These are phyloP conservation scores for Pyrenochaeta sp. DNA, from an alignment of 2,329 filamentous ascomycete species.

Conservation along the genomic window DNA sequence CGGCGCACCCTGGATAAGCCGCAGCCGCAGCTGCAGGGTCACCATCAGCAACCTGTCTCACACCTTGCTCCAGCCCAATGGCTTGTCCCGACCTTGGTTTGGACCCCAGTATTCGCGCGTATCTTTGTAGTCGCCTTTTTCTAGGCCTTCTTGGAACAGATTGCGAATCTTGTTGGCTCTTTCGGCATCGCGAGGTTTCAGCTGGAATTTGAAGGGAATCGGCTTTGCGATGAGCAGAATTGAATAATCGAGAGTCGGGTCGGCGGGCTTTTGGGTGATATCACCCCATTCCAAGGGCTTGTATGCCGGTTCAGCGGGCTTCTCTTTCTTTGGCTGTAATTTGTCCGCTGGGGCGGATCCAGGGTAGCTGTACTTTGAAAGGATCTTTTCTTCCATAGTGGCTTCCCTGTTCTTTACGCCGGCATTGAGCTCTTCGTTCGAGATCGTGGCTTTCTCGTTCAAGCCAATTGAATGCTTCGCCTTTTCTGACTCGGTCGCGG, in stretches of 20 bases:
- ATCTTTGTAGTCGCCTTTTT: conserved; percentile 50
- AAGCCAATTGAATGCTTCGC: conserved; percentile 25
- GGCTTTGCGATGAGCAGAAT: conserved; percentile 58
- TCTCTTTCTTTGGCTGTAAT: conserved; percentile 7
- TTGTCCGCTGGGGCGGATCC: conserved; percentile 22
- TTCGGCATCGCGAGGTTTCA: conserved; percentile 45
- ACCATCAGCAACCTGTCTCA: conserved; percentile 21
- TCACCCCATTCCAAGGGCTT: conserved; percentile 35
- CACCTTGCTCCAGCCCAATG: conserved; percentile 48
- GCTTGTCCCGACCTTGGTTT: conserved; percentile 42
- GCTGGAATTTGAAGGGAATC: conserved; percentile 54
- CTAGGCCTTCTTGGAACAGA: conserved; percentile 48
- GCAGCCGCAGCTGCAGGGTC: conserved; percentile 12
- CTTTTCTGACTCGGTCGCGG: conserved; percentile 19
- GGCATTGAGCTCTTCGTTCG: conserved; percentile 47
- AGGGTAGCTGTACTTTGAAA: conserved; percentile 39
- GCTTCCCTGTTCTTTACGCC: conserved; percentile 28
- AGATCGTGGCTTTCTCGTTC: conserved; percentile 48
- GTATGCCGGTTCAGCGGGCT: conserved; percentile 20
- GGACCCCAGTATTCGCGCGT: conserved; percentile 51
- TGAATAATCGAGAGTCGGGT: conserved; percentile 56
- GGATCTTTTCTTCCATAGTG: conserved; percentile 34
- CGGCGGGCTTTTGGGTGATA: conserved; percentile 35
- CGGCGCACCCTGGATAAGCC: conserved; percentile 2
- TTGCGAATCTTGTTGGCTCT: conserved; percentile 43